These are phyloP conservation scores for Geotrichum candidum DNA, from an alignment of 1,139 yeast genomes.

Conservation along the genomic window DNA sequence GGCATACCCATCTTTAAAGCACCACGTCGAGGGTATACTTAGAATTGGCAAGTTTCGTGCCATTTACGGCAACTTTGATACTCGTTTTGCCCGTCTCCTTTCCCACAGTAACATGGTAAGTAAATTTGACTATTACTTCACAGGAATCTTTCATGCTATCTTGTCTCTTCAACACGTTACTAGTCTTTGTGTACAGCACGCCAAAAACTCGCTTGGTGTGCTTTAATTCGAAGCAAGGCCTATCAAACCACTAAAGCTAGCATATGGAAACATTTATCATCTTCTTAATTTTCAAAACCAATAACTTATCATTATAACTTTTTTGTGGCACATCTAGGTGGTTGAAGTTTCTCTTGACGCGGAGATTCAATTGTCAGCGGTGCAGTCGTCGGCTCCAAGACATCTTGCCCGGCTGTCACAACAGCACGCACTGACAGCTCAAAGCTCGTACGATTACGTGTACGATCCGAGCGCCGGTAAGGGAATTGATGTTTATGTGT, in stretches of 20 bases:
- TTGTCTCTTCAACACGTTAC: background rate
- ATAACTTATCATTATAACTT: background rate
- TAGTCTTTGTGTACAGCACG: background rate
- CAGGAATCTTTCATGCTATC: background rate
- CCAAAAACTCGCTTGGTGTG: background rate
- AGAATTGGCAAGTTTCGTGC: conserved; percentile 29
- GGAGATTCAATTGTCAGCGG: conserved; percentile 28
- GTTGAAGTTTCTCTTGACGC: conserved; percentile 30
- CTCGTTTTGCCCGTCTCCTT: conserved; percentile 22
- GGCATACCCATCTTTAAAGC: conserved; percentile 26
- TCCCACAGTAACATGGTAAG: conserved; percentile 25
- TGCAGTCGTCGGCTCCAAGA: conserved; percentile 55
- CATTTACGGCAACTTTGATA: conserved; percentile 28
- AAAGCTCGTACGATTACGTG: conserved; percentile 38
- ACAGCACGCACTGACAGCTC: conserved; percentile 36
- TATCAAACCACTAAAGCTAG: background rate
- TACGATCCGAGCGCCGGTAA: conserved; percentile 42
- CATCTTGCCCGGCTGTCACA: conserved; percentile 64
- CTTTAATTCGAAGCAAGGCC: background rate
- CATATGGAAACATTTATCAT: too few species aligned
- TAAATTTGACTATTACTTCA: background rate
- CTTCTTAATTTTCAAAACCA: background rate
- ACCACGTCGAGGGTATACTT: conserved; percentile 24
- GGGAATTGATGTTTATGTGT: conserved; percentile 61
- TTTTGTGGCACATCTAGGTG: conserved; percentile 22